Conservation (phyloP, 371 early-diverging fungal genomes). For the Lichtheimia ornata region DNA sequence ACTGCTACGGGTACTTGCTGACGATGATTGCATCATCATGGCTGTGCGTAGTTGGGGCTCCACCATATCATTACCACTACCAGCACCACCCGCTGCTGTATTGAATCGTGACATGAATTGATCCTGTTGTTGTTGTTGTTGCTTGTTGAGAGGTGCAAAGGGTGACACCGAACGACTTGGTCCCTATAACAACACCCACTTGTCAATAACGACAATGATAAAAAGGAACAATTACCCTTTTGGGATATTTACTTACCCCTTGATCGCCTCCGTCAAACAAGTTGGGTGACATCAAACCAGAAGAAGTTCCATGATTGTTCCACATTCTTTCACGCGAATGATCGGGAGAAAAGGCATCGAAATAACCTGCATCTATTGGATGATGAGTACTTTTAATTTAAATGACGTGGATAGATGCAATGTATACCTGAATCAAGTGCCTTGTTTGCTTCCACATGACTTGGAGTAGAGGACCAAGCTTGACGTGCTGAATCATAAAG, state of each 20-base stretch:
- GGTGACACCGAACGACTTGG: slow-evolving; percentile 8
- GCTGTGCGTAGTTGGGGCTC: slow-evolving; percentile 1
- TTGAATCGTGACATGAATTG: slow-evolving; percentile 10
- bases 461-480: slow-evolving; percentile 4
- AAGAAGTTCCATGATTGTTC: not conserved
- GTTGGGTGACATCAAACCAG: no score
- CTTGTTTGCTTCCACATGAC: slow-evolving; percentile 5
- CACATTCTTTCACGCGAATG: slow-evolving; percentile 9
- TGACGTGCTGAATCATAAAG: slow-evolving; percentile 12
- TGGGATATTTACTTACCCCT: no score
- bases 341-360: slow-evolving; percentile 6
- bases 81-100: not conserved
- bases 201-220: no score
- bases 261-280: no score
- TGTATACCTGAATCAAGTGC: no score
- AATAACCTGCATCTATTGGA: slow-evolving; percentile 1
- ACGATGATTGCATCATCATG: slow-evolving; percentile 11
- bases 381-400: no score
- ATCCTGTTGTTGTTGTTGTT: slow-evolving; percentile 7
- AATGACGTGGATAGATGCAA: no score
- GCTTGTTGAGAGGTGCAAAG: slow-evolving; percentile 7
- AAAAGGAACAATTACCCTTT: no score
- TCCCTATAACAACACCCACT: not conserved
- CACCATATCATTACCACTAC: not conserved
- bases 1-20: slow-evolving; percentile 6